A percentile compares a stretch with the other conserved stretches of the same genome.
phyloP scores from a whole-genome alignment of 2,329 filamentous ascomycete genomes.

The Aspergillus luchuensis region DNA sequence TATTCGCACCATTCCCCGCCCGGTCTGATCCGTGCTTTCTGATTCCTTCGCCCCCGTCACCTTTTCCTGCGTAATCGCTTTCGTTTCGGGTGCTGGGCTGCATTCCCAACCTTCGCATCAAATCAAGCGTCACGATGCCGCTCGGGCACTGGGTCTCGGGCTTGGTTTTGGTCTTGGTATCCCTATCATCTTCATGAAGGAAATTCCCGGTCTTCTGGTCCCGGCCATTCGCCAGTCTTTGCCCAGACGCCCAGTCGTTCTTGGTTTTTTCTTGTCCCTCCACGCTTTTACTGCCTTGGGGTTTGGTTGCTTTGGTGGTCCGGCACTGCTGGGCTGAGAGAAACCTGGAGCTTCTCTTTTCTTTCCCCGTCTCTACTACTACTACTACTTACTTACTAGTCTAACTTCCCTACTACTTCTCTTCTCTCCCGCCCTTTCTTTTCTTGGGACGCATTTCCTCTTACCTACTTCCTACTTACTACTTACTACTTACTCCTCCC shows the following conservation, averaged over 20 bases:
- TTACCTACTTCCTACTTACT: not conserved
- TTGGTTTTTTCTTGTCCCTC: slow-evolving; percentile 7
- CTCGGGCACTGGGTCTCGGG: slow-evolving; percentile 16
- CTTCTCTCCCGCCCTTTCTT: slow-evolving; percentile 11
- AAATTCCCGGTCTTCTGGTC: slow-evolving; percentile 15
- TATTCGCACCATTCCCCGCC: slow-evolving; percentile 11
- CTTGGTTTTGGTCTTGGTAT: slow-evolving; percentile 20
- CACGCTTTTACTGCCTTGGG: slow-evolving; percentile 12
- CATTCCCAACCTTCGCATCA: not conserved
- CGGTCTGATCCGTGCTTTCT: not conserved
- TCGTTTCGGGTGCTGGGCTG: not conserved
- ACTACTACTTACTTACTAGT: not conserved
- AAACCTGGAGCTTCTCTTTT: not conserved
- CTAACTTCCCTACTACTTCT: not conserved
- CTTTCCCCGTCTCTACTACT: not conserved
- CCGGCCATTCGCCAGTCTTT: slow-evolving; percentile 3
- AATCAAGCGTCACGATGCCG: slow-evolving; percentile 15
- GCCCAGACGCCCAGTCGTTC: slow-evolving; percentile 14
- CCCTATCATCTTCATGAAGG: slow-evolving; percentile 9
- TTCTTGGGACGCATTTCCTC: slow-evolving; percentile 8
- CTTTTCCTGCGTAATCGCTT: not conserved
- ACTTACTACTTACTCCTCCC: not conserved
- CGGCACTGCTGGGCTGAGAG: too few relatives aligned
- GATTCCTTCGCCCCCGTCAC: slow-evolving; percentile 3
- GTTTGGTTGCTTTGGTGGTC: too few relatives aligned